Evolutionary conservation across 495 filamentous ascomycete species (phyloP), one percentile per base, ranked within the genome.

Genomic region (Astrocystis sublimbata): DNA sequence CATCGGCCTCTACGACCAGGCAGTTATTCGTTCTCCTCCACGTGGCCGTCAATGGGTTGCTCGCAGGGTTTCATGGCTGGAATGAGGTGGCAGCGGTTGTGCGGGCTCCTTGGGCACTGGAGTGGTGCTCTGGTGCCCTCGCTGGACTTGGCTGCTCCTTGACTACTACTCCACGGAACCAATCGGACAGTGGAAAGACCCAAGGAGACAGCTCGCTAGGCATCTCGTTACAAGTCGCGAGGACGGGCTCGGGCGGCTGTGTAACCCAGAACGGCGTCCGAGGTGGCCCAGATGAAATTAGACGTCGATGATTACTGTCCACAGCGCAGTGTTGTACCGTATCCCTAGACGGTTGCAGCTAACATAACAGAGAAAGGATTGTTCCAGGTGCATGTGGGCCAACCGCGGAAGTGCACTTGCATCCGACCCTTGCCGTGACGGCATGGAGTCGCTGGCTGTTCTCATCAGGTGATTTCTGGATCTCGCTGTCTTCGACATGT

Each of bases 371-470:
- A n/a, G 55, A 53, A 38, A 55, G 40, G 47, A 46, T 50, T 45
- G 53, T 35, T n/a, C 54, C 13, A 19, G 54, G 54, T 57, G 38
- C 36, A 42, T 59, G 64, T 68, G 65, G 68, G 41, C 65, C 68
- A 31, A 46, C 63, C 68, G 68, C 68, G 68, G 68, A 71, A 68
- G 63, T 65, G 65, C 49, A 66, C 43, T 59, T 23, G 63, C 66
- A 71, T 68, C 68, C 68, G 68, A 71, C 68, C 68, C 68, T 64
- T 68, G 65, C 55, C 62, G 55, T 58, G 43, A 52, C 63, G 54
- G 63, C 56, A 50, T 47, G 43, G 47, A 64, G 60, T 68, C 68
- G 68, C 68, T 62, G 68, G 53, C 50, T 51, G 45, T 68, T 56
- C 36, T 64, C 38, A 60, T 71, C 68, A 71, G 68, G 68, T 71